Percentiles rank a stretch among this genome's conserved stretches.
Conservation (phyloP, 2,329 filamentous ascomycete species). For the Fusarium subglutinans region DNA sequence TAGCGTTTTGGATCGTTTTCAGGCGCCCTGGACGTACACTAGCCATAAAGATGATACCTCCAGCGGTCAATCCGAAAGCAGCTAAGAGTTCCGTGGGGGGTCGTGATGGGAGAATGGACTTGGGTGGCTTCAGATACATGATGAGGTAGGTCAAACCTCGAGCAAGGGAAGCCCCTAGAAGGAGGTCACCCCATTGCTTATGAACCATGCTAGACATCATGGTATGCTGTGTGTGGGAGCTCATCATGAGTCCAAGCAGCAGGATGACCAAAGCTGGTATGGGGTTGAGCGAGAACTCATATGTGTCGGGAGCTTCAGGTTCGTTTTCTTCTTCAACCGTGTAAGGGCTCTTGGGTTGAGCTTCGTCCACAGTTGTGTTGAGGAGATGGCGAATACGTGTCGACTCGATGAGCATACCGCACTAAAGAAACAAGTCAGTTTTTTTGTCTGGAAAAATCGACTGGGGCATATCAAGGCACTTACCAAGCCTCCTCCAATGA, state of each 20-base stretch:
- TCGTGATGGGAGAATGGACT: constrained; percentile 80
- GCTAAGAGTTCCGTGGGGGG: constrained; percentile 91
- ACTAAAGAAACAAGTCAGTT: constrained; percentile 53
- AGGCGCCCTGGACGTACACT: constrained; percentile 67
- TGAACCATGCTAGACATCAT: constrained; percentile 93
- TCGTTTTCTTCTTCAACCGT: constrained; percentile 61
- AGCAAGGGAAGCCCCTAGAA: constrained; percentile 82
- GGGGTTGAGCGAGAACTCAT: constrained; percentile 84
- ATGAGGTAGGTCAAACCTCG: constrained; percentile 82
- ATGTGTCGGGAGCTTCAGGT: constrained; percentile 67
- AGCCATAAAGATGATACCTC: constrained; percentile 91
- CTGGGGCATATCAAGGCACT: constrained; percentile 45
- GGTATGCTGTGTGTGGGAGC: constrained; percentile 83
- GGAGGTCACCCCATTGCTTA: constrained; percentile 89
- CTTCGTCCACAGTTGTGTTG: constrained; percentile 60
- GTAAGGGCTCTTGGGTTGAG: constrained; percentile 46
- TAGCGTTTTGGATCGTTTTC: neutral
- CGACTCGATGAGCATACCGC: constrained; percentile 88
- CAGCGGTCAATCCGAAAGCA: constrained; percentile 85
- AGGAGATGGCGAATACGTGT: constrained; percentile 72
- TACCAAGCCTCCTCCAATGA: constrained; percentile 90
- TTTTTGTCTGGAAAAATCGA: neutral
- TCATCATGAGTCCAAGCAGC: constrained; percentile 93
- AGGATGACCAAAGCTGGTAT: constrained; percentile 88
- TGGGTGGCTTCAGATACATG: constrained; percentile 82